Conservation (phyloP, 1,284 basidiomycete genomes). For the Coriolopsis trogii region DNA sequence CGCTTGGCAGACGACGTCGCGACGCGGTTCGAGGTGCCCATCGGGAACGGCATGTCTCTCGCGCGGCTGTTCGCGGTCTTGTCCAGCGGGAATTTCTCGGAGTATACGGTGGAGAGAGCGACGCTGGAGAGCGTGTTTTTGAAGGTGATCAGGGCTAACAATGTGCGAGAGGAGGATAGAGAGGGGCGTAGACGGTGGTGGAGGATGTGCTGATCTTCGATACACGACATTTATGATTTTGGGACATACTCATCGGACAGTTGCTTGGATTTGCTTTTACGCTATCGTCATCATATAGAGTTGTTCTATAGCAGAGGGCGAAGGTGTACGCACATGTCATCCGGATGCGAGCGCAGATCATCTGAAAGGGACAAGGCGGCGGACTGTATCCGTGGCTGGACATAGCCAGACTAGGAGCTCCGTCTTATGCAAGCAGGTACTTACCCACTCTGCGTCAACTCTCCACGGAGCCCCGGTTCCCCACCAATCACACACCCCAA, state of each 20-base stretch:
- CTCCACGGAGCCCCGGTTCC: neutral
- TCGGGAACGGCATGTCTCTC: conserved; percentile 48
- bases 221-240: neutral
- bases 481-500: conserved; percentile 27
- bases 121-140: conserved; percentile 74
- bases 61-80: conserved; percentile 60
- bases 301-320: too few relatives aligned
- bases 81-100: conserved; percentile 55
- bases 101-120: conserved; percentile 71
- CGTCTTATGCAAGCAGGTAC: conserved; percentile 26
- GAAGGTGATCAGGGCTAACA: conserved; percentile 70
- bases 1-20: conserved; percentile 77
- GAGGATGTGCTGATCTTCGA: conserved; percentile 25
- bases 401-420: conserved; percentile 16
- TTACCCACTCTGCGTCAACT: conserved; percentile 1
- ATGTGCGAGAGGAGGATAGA: conserved; percentile 59
- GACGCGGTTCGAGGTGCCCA: conserved; percentile 77
- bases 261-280: conserved; percentile 3
- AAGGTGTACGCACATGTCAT: too few relatives aligned
- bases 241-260: neutral
- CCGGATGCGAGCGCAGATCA: conserved; percentile 8
- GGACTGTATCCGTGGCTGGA: conserved; percentile 1
- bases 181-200: conserved; percentile 29
- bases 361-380: conserved; percentile 3
- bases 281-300: conserved; percentile 1